A percentile compares a stretch with the other conserved stretches of the same genome.
These are phyloP conservation scores for Diaporthe vaccinii DNA, from an alignment of 2,329 filamentous ascomycete genomes.

Conservation along the genomic window DNA sequence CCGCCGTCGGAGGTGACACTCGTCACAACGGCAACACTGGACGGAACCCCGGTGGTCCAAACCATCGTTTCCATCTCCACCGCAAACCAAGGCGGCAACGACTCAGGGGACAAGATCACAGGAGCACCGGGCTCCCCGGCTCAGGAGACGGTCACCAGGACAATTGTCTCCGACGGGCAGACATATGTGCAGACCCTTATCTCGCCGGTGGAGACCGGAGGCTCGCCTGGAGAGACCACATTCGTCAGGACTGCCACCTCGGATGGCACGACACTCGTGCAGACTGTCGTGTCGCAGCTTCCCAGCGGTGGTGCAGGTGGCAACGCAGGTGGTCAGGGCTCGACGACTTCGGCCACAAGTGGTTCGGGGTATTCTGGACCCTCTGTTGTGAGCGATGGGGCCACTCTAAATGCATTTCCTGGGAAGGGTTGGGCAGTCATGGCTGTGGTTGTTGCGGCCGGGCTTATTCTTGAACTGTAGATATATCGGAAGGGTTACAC, in stretches of 20 bases:
- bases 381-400: not conserved
- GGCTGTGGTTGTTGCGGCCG: not conserved
- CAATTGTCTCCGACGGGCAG: slow-evolving; percentile 14
- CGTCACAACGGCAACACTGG: not conserved
- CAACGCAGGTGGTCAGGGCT: not conserved
- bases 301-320: not conserved
- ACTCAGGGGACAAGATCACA: not conserved
- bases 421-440: not conserved
- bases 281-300: slow-evolving; percentile 16
- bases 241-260: slow-evolving; percentile 17
- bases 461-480: not conserved
- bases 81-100: not conserved
- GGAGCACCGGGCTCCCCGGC: not conserved
- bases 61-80: not conserved
- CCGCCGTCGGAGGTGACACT: not conserved
- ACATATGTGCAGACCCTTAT: slow-evolving; percentile 5
- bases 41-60: not conserved
- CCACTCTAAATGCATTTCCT: not conserved
- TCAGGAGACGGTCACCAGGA: not conserved
- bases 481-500: not conserved
- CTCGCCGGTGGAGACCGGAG: not conserved
- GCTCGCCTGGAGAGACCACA: not conserved
- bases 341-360: not conserved
- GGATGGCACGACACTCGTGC: slow-evolving; percentile 2
- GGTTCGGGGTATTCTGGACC: not conserved